Evolutionary conservation across 129 eudicot genomes (phyloP), one percentile per base, ranked within the genome.

Genomic region (Deinandra increscens): DNA sequence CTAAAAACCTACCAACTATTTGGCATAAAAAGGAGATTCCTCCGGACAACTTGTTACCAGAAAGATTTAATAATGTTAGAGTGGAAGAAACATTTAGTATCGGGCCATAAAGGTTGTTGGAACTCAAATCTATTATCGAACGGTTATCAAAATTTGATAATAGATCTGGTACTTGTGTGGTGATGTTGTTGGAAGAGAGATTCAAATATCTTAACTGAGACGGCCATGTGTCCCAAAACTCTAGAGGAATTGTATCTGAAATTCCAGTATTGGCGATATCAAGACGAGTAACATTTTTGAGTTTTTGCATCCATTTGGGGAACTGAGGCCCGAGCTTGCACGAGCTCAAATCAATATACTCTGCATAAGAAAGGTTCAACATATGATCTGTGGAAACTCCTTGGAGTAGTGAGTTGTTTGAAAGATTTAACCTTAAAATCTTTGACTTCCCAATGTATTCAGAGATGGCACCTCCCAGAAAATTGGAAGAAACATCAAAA

Each of bases 231-330:
- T 72, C 10, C 70, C 77, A 72, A 46, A 72, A 55, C 10, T 19
- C 36, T 12, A 11, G 0, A 1, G 79, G 67, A 44, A 66, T 44
- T 34, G 56, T 31, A 12, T 31, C 73, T 9, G 76, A 64, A 19
- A 66, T 64, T 31, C 60, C 11, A 18, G 17, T 37, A 58, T 64
- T 36, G 33, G 70, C 9, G 36, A 71, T 54, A 49, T 53, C 43
- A 29, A 44, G 66, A 78, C 15, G 6, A 10, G 42, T 45, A 31
- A 80, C 37, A 13, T 50, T 66, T 18, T 46, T 77, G 50, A 76
- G 81, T 33, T 77, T 77, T 23, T 19, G 70, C 53, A 85, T 75
- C 91, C 87, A 85, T 7, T 31, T 33, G 0, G 87, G 91, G 56
- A 82, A 82, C 22, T 13, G 17, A 18, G 83, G 81, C 6, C 91